A percentile compares a stretch with the other conserved stretches of the same genome.
Evolutionary conservation across 2,329 filamentous ascomycete species (phyloP).

Genomic region (Drechslera avenae): DNA sequence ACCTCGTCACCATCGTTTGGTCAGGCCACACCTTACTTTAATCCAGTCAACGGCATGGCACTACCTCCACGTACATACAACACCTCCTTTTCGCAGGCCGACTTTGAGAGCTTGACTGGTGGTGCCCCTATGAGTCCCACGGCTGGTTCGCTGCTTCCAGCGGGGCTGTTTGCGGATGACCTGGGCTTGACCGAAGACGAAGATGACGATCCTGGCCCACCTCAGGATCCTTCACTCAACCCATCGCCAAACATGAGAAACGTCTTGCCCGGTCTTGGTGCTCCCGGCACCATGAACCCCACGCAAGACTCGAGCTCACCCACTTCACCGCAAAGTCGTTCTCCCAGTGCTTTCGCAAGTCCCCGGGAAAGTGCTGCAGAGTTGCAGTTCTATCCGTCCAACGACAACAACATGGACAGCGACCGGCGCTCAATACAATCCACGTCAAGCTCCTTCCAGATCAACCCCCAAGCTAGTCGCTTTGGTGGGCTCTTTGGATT

Average conservation of each 20-base stretch:
- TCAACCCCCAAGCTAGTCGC: slow-evolving; percentile 55
- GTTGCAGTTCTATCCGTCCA: slow-evolving; percentile 47
- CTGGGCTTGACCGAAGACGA: slow-evolving; percentile 56
- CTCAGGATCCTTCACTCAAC: slow-evolving; percentile 30
- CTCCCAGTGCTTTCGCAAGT: slow-evolving; percentile 55
- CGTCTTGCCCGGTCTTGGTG: slow-evolving; percentile 51
- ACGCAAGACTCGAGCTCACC: slow-evolving; percentile 51
- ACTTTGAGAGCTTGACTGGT: slow-evolving; percentile 64
- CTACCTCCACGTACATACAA: slow-evolving; percentile 44
- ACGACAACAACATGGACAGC: slow-evolving; percentile 50
- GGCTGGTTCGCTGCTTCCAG: slow-evolving; percentile 74
- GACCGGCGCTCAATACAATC: slow-evolving; percentile 55
- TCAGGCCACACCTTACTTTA: slow-evolving; percentile 57
- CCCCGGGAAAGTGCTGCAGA: slow-evolving; percentile 55
- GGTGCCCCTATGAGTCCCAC: slow-evolving; percentile 78
- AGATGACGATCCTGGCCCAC: slow-evolving; percentile 37
- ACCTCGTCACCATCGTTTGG: slow-evolving; percentile 60
- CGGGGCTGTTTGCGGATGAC: slow-evolving; percentile 68
- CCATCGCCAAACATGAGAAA: slow-evolving; percentile 40
- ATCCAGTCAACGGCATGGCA: slow-evolving; percentile 67
- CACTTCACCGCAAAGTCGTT: slow-evolving; percentile 49
- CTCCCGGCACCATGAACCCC: slow-evolving; percentile 44
- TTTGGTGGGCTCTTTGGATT: slow-evolving; percentile 65
- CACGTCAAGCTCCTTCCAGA: slow-evolving; percentile 56
- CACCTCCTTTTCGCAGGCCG: slow-evolving; percentile 61